Base-by-base conservation (phyloP, 2,329 filamentous ascomycete genomes). In the Acrocalymma vagum region DNA sequence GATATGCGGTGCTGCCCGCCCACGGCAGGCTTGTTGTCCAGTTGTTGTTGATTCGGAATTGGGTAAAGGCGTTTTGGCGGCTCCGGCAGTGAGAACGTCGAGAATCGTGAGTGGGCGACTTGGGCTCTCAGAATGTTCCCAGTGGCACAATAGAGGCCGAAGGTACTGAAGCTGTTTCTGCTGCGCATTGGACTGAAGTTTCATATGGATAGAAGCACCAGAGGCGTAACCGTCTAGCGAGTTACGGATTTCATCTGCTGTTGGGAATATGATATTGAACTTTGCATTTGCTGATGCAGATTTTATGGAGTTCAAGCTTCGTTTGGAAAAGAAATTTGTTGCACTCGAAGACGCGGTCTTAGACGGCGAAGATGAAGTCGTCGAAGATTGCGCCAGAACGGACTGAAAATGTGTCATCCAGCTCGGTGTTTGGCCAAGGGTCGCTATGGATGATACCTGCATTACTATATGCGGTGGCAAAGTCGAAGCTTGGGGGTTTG, bases 371-470 rank as follows among this genome's bases (percentile, higher is more conserved):
- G 9, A 6, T 25, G 18, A 9, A 9, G 25, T 24, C 8, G 21
- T 13, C 4, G 43, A 40, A 11, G 31, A 22, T 16, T 38, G 33
- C 56, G 61, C 27, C 11, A 67, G 47, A 58, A 71, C 32, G 72
- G 66, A 28, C 65, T 70, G 36, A 63, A 49, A 85, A 16, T 82
- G 77, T 33, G 79, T 79, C 0, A 95, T 73, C 90, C 90, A 95
- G 36, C 78, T 81, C 35, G 90, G 81, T 7, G 78, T 85, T 17
- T 77, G 73, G 0, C 88, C 88, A 0, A 95, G 75, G 0, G 89
- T 90, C 2, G 90, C 90, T 31, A 95, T 87, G 1, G 90, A 95
- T 0, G 90, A 95, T 26, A 93, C 74, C 68, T 94, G 83, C 4
- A 79, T 67, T 2, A 83, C 79, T 18, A 89, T 48, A 3, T 58